Evolutionary conservation across 2,329 filamentous ascomycete species (phyloP), one percentile per base, ranked within the genome.

Genomic region (Aspergillus sp.): DNA sequence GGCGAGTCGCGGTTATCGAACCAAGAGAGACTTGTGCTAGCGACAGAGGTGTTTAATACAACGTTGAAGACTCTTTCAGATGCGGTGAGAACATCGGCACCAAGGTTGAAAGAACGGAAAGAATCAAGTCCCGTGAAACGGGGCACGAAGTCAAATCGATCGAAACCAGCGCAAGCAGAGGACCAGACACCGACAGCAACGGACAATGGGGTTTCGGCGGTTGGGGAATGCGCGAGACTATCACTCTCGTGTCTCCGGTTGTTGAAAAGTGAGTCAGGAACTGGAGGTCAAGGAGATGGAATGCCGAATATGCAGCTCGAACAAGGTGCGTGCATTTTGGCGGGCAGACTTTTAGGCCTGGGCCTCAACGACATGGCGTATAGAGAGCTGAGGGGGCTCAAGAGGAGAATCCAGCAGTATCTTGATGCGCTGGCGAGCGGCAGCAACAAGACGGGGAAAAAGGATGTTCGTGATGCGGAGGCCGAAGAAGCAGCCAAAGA

Each of bases 31-130:
- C 67, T 76, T 1, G 68, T 75, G 5, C 68, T 80, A 20, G 77
- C 78, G 1, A 79, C 78, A 2, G 77, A 79, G 34, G 69, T 78
- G 12, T 79, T 80, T 59, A 80, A 80, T 64, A 66, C 66, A 15
- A 75, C 76, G 1, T 66, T 79, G 12, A 80, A 77, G 59, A 68
- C 72, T 0, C 68, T 80, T 8, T 76, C 74, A 1, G 75, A 78
- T 41, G 71, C 74, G 18, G 59, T 72, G 13, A 76, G 74, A 26
- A 60, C 70, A 3, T 18, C 20, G 3, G 18, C 13, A 12, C 34
- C 38, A 5, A 44, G 7, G 5, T 12, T 20, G 34, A 73, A 73
- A 43, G 26, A 56, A 5, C 42, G 59, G 3, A 70, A 67, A 20
- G 66, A 71, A 49, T 56, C 67, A 22, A 61, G 65, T 2, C 72